Conservation (phyloP, 805 yeast species). For the Wickerhamiella nectarea region DNA sequence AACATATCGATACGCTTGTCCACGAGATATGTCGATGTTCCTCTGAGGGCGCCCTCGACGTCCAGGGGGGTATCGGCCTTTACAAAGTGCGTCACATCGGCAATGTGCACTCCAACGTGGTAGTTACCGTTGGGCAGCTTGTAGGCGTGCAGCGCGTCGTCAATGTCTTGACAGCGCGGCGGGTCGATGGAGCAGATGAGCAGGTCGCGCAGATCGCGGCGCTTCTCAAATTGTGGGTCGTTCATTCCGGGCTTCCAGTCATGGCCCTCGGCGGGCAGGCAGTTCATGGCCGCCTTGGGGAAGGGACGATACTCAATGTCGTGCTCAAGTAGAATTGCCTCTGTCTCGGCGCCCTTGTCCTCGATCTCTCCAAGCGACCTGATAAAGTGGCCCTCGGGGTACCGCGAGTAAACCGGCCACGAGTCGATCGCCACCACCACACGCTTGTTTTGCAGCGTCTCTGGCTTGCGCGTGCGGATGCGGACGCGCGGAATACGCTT, state of each 20-base stretch:
- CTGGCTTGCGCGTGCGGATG: constrained; percentile 76
- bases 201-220: constrained; percentile 79
- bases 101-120: constrained; percentile 98
- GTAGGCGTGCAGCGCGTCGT: constrained; percentile 89
- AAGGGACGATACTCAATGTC: constrained; percentile 96
- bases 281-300: constrained; percentile 77
- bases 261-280: constrained; percentile 88
- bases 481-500: constrained; percentile 73
- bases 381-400: constrained; percentile 91
- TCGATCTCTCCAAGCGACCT: constrained; percentile 82
- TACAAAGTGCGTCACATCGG: constrained; percentile 96
- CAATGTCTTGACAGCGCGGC: constrained; percentile 96
- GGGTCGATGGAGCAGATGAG: constrained; percentile 95
- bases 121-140: constrained; percentile 79
- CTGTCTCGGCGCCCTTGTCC: constrained; percentile 89
- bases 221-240: constrained; percentile 39
- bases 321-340: constrained; percentile 82
- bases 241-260: constrained; percentile 71
- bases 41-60: constrained; percentile 92
- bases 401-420: constrained; percentile 75
- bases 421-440: constrained; percentile 85
- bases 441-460: constrained; percentile 72
- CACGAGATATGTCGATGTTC: constrained; percentile 91
- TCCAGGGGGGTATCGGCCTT: constrained; percentile 86
- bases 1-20: constrained; percentile 98